Percentiles rank a stretch among this genome's conserved stretches.
phyloP scores from a whole-genome alignment of 2,329 filamentous ascomycete species.

The Pseudonectria foliicola region DNA sequence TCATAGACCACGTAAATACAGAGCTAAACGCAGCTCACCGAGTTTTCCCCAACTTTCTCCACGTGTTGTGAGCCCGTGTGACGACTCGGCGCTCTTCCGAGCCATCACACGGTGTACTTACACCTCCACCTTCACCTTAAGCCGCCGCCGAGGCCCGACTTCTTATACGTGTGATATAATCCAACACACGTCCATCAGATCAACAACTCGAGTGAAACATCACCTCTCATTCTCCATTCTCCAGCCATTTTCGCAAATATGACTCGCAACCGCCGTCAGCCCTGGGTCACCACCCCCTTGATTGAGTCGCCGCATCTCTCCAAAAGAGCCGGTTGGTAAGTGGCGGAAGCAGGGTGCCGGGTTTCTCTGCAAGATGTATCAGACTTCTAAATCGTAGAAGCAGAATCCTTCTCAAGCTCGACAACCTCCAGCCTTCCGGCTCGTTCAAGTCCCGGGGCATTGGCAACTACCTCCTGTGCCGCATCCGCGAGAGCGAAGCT shows the following conservation, averaged over 20 bases:
- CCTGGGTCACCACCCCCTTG: conserved; percentile 12
- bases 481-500: conserved; percentile 21
- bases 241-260: conserved; percentile 1
- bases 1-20: too few species aligned
- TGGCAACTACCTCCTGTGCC: conserved; percentile 59
- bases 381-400: conserved; percentile 28
- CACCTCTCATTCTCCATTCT: too few species aligned
- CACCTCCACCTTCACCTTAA: too few species aligned
- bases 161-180: too few species aligned
- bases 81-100: too few species aligned
- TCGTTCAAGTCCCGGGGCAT: conserved; percentile 80
- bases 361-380: background rate
- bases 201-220: too few species aligned
- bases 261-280: conserved; percentile 12
- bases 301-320: conserved; percentile 41
- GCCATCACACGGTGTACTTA: too few species aligned
- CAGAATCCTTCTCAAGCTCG: conserved; percentile 76
- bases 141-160: too few species aligned
- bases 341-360: conserved; percentile 3
- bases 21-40: too few species aligned
- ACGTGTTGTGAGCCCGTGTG: too few species aligned
- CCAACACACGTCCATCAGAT: too few species aligned
- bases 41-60: too few species aligned
- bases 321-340: conserved; percentile 59
- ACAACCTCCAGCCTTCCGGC: conserved; percentile 72